phyloP scores from a whole-genome alignment of 345 rosid species.

The Syzygium jambos region DNA sequence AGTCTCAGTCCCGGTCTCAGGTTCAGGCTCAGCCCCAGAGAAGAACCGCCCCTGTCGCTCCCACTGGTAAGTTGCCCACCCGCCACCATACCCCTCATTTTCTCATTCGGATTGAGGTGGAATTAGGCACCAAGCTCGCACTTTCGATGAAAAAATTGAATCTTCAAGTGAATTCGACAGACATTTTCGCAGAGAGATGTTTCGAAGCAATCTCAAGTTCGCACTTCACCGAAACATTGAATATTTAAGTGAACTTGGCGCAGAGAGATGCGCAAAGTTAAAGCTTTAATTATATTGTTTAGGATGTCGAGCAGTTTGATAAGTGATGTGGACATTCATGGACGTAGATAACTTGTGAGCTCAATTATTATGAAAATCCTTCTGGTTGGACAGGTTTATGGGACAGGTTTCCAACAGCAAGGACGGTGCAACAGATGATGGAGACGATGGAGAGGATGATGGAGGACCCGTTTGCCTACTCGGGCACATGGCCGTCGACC shows the following conservation, averaged over 20 bases:
- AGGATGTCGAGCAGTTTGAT: not conserved
- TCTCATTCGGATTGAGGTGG: not conserved
- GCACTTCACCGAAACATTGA: not conserved
- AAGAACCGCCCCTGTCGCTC: slow-evolving; percentile 24
- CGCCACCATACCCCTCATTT: not conserved
- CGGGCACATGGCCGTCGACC: slow-evolving; percentile 21
- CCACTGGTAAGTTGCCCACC: slow-evolving; percentile 22
- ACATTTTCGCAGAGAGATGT: not conserved
- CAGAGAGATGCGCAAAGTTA: not conserved
- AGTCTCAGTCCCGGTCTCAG: too few species aligned
- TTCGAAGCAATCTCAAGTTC: not conserved
- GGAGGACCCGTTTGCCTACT: slow-evolving; percentile 34
- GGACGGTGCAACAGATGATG: slow-evolving; percentile 60
- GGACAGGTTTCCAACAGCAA: slow-evolving; percentile 48
- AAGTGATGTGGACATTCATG: not conserved
- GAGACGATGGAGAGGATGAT: slow-evolving; percentile 57
- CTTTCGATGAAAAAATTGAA: not conserved
- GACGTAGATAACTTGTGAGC: not conserved
- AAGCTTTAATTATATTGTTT: not conserved
- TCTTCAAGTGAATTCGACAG: not conserved
- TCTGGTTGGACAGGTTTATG: slow-evolving; percentile 17
- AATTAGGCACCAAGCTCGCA: not conserved
- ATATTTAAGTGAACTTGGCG: not conserved
- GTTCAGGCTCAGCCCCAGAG: slow-evolving; percentile 12
- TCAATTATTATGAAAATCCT: not conserved